Base-by-base conservation (phyloP, 768 basidiomycete genomes). In the Suillus alpinus region DNA sequence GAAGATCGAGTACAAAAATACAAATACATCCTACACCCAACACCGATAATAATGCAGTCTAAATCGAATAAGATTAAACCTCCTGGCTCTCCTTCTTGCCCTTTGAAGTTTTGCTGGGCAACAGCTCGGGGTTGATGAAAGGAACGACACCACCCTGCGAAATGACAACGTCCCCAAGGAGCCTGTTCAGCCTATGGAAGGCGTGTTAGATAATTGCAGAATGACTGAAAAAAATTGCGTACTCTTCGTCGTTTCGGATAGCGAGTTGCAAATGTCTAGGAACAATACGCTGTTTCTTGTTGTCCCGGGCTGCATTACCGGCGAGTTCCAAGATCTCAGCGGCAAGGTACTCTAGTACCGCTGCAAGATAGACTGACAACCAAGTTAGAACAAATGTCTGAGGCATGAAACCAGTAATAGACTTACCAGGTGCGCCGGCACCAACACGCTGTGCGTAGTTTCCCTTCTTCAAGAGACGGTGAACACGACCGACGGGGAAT, bases 261-360 rank as follows among this genome's bases (percentile, higher is more conserved):
- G 86, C 86, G 69, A 86, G 77, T 70, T 86, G 85, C 63, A 86
- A 71, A 76, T 86, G 85, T 62, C 86, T 82, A 60, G 85, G 86
- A 18, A 85, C 81, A 68, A 86, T 86, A 78, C 85, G 83, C 36
- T 82, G 79, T 68, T 86, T 81, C 75, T 82, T 83, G 77, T 83
- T 83, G 64, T 78, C 81, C 52, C 81, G 79, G 37, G 82, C 81
- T 61, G 82, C 81, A 16, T 81, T 80, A 18, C 85, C 85, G 67
- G 85, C 85, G 36, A 86, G 73, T 69, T 86, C 85, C 62, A 86
- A 80, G 66, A 86, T 85, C 70, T 86, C 85, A 59, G 85, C 85
- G 6, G 83, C 79, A 63, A 86, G 79, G 66, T 86, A 83, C 71
- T 84, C 85, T 60, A 85, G 79, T 62, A 85, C 84, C 57, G 83